Conservation (phyloP, 1,284 basidiomycete species). For the Ganoderma meredithae region DNA sequence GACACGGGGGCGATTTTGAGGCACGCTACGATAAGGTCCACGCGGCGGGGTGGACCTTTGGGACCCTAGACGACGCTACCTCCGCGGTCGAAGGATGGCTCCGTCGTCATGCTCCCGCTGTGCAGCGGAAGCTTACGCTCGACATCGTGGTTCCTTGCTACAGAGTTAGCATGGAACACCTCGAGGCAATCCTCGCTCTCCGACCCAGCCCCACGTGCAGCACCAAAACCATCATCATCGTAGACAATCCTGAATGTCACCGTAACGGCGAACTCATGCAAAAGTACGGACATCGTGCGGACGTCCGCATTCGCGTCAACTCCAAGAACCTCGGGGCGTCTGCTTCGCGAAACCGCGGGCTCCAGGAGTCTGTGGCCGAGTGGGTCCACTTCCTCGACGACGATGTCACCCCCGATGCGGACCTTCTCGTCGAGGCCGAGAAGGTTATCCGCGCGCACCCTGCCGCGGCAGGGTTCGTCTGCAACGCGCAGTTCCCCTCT, state of each 20-base stretch:
- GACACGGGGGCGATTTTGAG: slow-evolving; percentile 51
- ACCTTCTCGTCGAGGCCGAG: slow-evolving; percentile 57
- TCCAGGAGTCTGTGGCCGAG: slow-evolving; percentile 55
- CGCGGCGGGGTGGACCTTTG: slow-evolving; percentile 57
- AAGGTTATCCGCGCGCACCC: slow-evolving; percentile 54
- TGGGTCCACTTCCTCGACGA: slow-evolving; percentile 66
- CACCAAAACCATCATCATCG: slow-evolving; percentile 63
- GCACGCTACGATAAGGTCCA: slow-evolving; percentile 58
- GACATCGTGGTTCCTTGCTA: slow-evolving; percentile 66
- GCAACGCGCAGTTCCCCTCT: slow-evolving; percentile 56
- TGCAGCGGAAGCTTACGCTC: slow-evolving; percentile 51
- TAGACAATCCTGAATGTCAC: slow-evolving; percentile 59
- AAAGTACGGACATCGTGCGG: slow-evolving; percentile 47
- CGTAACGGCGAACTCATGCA: slow-evolving; percentile 43
- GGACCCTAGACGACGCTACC: slow-evolving; percentile 51
- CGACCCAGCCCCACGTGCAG: slow-evolving; percentile 49
- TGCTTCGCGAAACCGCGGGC: slow-evolving; percentile 56
- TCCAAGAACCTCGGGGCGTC: slow-evolving; percentile 53
- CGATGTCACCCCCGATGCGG: slow-evolving; percentile 53
- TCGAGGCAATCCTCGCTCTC: slow-evolving; percentile 54
- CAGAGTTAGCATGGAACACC: slow-evolving; percentile 53
- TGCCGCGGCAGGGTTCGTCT: slow-evolving; percentile 60
- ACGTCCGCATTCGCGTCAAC: slow-evolving; percentile 59
- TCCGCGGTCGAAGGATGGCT: slow-evolving; percentile 49
- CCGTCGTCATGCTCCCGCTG: slow-evolving; percentile 31